Base-by-base conservation (phyloP, 345 rosid species). In the Conringia planisiliqua region DNA sequence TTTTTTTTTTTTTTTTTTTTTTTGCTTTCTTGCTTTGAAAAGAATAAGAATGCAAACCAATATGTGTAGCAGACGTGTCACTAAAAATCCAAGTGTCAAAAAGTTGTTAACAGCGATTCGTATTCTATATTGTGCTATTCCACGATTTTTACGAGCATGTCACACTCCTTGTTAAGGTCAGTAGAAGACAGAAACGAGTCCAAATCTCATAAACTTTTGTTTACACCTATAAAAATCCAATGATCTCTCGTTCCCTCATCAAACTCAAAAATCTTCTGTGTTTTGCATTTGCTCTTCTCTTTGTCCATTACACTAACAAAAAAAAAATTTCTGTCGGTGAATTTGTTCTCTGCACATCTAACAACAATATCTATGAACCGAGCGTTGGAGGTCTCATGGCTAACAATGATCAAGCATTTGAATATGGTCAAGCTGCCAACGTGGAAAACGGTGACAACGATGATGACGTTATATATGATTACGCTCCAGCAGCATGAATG, bases 401-500 rank as follows among this genome's bases (percentile, higher is more conserved):
- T 70, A 6, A 9, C 5, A 46, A 59, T 24, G 14, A 27, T 18
- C 30, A 5, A 44, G 42, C 46, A 57, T 29, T 52, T 54, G 32
- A 57, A 17, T 54, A 39, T 24, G 30, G 8, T 35, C 27, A 35
- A 16, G 68, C 44, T 71, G 26, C 50, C 12, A 60, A 14, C 60
- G 48, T 47, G 8, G 67, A 35, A 61, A 61, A 61, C 5, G 75
- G 61, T 2, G 68, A 62, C n/a, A n/a, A n/a, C 1, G 68, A 71
- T 46, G 75, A 71, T n/a, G 75, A 71, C 7, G 20, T 0, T 61
- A 50, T 71, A 35, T 61, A 71, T 38, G 75, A 71, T 47, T 71
- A 71, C 5, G 75, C 68, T 60, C 74, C 75, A 60, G 75, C 75
- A 6, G 75, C 75, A 29, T 71, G 39, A 71, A 12, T 30, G 55